A percentile compares a stretch with the other conserved stretches of the same genome.
Evolutionary conservation across 495 filamentous ascomycete species (phyloP).

Genomic region (Penicillium egyptiacum): DNA sequence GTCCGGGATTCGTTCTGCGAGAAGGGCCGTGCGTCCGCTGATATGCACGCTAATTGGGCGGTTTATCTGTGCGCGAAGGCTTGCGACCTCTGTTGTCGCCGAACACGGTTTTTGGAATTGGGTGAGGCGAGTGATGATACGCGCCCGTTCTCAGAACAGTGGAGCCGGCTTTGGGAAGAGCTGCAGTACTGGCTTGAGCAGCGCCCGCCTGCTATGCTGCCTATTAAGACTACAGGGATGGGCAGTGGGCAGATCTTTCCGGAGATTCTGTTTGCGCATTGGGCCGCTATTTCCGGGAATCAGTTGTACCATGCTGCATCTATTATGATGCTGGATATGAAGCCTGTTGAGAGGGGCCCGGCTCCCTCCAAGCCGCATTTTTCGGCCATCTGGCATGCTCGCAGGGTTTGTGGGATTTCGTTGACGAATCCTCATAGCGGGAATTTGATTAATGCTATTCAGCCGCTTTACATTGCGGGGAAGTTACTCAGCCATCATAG

Average conservation of each 20-base stretch:
- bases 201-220: conserved; percentile 36
- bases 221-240: conserved; percentile 30
- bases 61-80: conserved; percentile 41
- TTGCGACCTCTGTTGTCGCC: conserved; percentile 34
- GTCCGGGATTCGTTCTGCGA: conserved; percentile 27
- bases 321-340: conserved; percentile 40
- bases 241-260: conserved; percentile 34
- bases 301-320: conserved; percentile 45
- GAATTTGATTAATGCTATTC: conserved; percentile 46
- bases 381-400: conserved; percentile 42
- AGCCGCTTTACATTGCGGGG: conserved; percentile 48
- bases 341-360: conserved; percentile 26
- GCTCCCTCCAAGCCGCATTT: conserved; percentile 22
- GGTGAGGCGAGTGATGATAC: conserved; percentile 27
- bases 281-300: conserved; percentile 46
- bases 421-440: conserved; percentile 44
- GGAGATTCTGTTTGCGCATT: conserved; percentile 38
- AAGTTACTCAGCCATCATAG: conserved; percentile 39
- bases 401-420: conserved; percentile 47
- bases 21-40: conserved; percentile 22
- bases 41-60: conserved; percentile 43
- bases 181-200: conserved; percentile 38
- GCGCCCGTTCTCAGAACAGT: conserved; percentile 24
- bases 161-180: conserved; percentile 40
- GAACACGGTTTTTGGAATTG: conserved; percentile 29